A percentile compares a stretch with the other conserved stretches of the same genome.
Evolutionary conservation across 257 asterid genomes (phyloP).

Genomic region (Paraleonurus japonicus): DNA sequence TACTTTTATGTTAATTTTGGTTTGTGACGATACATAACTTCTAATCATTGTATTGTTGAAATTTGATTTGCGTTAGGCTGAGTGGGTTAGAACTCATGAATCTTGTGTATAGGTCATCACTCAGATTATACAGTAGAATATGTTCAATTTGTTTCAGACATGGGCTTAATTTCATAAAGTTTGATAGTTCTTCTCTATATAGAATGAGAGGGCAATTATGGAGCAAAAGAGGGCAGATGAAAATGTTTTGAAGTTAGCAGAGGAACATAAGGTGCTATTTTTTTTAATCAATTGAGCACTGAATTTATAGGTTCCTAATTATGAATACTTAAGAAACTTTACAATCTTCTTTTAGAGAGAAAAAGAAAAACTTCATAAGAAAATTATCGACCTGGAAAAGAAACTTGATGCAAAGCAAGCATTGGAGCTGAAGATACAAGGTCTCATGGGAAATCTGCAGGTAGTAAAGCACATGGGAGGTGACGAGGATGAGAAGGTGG

Average conservation of each 20-base stretch:
- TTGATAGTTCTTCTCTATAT: slow-evolving; percentile 16
- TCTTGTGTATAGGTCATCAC: slow-evolving; percentile 7
- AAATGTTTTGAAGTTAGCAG: slow-evolving; percentile 34
- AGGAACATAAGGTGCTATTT: slow-evolving; percentile 45
- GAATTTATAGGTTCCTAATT: neutral
- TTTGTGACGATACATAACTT: neutral
- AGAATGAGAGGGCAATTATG: slow-evolving; percentile 38
- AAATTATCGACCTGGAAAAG: slow-evolving; percentile 58
- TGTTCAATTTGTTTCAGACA: slow-evolving; percentile 6
- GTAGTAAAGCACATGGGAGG: slow-evolving; percentile 62
- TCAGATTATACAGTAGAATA: no score
- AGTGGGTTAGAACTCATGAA: neutral
- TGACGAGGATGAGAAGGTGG: slow-evolving; percentile 52
- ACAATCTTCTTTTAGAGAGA: slow-evolving; percentile 33
- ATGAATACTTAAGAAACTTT: neutral
- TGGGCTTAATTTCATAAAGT: neutral
- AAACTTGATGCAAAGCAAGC: slow-evolving; percentile 71
- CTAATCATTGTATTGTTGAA: neutral
- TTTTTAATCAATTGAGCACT: neutral
- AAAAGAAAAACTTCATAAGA: slow-evolving; percentile 56
- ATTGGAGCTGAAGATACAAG: slow-evolving; percentile 53
- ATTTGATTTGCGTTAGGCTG: neutral
- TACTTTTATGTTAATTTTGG: neutral
- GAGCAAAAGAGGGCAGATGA: slow-evolving; percentile 41
- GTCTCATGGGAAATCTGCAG: slow-evolving; percentile 44